These are phyloP conservation scores for Saccharum spontaneum DNA, from an alignment of 176 grass and related monocot genomes.

Conservation along the genomic window DNA sequence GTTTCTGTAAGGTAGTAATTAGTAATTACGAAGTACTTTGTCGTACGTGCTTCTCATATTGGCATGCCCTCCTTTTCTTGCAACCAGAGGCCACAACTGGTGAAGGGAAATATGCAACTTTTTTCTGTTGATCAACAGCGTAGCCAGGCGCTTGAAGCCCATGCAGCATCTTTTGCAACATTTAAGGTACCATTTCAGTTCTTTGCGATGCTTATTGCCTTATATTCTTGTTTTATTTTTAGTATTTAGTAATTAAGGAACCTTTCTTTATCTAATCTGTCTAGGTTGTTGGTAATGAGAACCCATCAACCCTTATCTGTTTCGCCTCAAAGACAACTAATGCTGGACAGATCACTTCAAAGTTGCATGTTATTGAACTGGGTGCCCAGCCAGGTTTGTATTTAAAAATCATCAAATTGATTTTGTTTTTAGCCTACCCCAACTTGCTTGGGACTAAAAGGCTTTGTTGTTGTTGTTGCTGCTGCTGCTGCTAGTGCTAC, in stretches of 20 bases:
- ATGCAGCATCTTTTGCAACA: slow-evolving; percentile 82
- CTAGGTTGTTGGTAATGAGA: slow-evolving; percentile 92
- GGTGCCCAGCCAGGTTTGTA: slow-evolving; percentile 84
- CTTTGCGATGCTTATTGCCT: not conserved
- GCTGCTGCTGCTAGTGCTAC: no score
- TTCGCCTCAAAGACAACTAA: slow-evolving; percentile 91
- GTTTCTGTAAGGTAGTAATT: not conserved
- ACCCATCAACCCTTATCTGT: slow-evolving; percentile 83
- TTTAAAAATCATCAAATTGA: not conserved
- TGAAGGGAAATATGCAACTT: slow-evolving; percentile 98
- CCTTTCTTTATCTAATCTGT: not conserved
- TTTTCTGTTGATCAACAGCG: slow-evolving; percentile 98
- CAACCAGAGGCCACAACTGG: slow-evolving; percentile 83
- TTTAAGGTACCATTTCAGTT: slow-evolving; percentile 52
- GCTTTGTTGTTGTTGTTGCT: no score
- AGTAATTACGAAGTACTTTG: not conserved
- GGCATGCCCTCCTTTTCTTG: slow-evolving; percentile 10
- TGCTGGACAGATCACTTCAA: slow-evolving; percentile 88
- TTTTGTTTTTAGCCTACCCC: not conserved
- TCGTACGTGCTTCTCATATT: not conserved
- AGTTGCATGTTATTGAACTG: slow-evolving; percentile 95
- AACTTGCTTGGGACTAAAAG: no score
- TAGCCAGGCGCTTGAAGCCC: slow-evolving; percentile 99
- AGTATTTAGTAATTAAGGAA: not conserved
- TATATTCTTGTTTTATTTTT: slow-evolving; percentile 23